Evolutionary conservation across 345 rosid genomes (phyloP).

Genomic region (Durio zibethinus): DNA sequence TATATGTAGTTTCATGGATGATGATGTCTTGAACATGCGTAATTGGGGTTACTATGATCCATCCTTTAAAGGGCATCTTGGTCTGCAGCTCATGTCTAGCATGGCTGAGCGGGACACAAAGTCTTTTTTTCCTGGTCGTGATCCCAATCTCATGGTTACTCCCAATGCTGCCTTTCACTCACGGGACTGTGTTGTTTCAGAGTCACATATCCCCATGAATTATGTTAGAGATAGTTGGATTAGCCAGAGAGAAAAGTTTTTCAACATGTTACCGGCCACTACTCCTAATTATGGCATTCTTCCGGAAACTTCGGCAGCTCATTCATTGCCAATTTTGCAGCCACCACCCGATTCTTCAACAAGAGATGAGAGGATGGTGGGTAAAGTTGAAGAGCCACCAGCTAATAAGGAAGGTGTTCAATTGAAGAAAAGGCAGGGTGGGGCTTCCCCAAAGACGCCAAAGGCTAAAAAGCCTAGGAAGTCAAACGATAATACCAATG

Average conservation of each 20-base stretch:
- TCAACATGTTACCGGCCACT: constrained; percentile 51
- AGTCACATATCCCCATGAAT: constrained; percentile 55
- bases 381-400: constrained; percentile 48
- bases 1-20: constrained; percentile 62
- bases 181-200: constrained; percentile 54
- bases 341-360: constrained; percentile 46
- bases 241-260: constrained; percentile 65
- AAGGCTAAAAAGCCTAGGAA: constrained; percentile 81
- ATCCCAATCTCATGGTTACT: constrained; percentile 53
- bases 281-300: constrained; percentile 44
- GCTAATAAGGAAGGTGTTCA: constrained; percentile 42
- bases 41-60: constrained; percentile 89
- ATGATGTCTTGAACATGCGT: constrained; percentile 67
- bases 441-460: constrained; percentile 46
- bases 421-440: constrained; percentile 63
- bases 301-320: constrained; percentile 61
- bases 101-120: constrained; percentile 72
- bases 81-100: constrained; percentile 79
- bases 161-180: constrained; percentile 50
- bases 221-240: constrained; percentile 67
- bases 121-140: constrained; percentile 66
- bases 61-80: constrained; percentile 58
- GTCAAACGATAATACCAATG: constrained; percentile 54
- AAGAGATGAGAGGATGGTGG: constrained; percentile 48
- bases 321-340: constrained; percentile 63